Conservation (phyloP, 2,329 filamentous ascomycete species). For the Periconia sp. region DNA sequence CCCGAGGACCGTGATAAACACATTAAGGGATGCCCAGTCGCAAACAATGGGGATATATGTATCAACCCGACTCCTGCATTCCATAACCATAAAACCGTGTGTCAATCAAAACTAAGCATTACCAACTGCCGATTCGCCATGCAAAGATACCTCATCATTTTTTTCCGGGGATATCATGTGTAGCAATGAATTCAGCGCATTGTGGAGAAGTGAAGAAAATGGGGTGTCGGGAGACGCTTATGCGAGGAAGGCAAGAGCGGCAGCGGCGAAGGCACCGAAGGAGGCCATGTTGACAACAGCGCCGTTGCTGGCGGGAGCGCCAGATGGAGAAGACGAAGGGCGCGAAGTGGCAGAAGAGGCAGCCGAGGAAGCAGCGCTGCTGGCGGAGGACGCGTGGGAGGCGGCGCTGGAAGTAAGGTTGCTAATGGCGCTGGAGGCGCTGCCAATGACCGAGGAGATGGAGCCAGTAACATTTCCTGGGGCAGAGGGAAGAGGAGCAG, state of each 20-base stretch:
- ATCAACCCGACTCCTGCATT: slow-evolving; percentile 1
- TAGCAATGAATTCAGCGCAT: not conserved
- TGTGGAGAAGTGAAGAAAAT: slow-evolving; percentile 6
- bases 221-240: slow-evolving; percentile 14
- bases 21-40: slow-evolving; percentile 11
- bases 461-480: not conserved
- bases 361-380: not conserved
- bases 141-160: slow-evolving; percentile 11
- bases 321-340: not conserved
- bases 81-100: not conserved
- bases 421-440: not conserved
- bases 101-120: not conserved
- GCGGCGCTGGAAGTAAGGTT: not conserved
- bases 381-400: not conserved
- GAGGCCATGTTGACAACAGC: slow-evolving; percentile 31
- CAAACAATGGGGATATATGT: slow-evolving; percentile 2
- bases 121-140: slow-evolving; percentile 5
- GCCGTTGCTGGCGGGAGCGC: slow-evolving; percentile 21
- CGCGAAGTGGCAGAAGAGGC: not conserved
- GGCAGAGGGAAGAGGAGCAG: not conserved
- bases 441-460: not conserved
- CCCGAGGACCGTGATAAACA: slow-evolving; percentile 4
- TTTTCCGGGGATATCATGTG: not conserved
- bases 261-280: slow-evolving; percentile 30
- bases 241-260: slow-evolving; percentile 31